These are phyloP conservation scores for Suillus cothurnatus DNA, from an alignment of 768 basidiomycete genomes.

Conservation along the genomic window DNA sequence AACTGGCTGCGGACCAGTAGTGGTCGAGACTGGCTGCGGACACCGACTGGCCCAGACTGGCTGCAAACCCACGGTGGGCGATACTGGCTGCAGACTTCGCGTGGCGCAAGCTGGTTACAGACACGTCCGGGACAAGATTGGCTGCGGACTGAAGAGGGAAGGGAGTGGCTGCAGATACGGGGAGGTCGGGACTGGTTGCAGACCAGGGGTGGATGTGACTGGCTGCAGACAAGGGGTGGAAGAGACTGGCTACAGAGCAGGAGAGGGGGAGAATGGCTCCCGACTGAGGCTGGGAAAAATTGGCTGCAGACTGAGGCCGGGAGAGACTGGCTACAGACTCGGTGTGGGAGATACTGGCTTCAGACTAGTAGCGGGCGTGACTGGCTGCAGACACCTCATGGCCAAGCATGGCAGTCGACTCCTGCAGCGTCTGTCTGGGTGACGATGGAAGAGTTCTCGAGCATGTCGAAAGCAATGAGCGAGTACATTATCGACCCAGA, in stretches of 20 bases:
- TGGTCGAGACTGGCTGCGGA: neutral
- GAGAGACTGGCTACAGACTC: neutral
- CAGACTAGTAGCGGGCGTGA: neutral
- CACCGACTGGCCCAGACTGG: neutral
- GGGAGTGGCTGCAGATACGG: neutral
- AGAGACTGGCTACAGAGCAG: no score
- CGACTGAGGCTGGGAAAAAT: no score
- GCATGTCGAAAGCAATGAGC: neutral
- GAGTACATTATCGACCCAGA: neutral
- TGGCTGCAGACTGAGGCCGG: no score
- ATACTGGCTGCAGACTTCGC: neutral
- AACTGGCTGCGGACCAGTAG: neutral
- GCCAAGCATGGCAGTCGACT: neutral
- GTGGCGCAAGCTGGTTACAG: neutral
- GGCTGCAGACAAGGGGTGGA: neutral
- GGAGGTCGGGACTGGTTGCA: neutral
- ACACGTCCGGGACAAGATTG: neutral
- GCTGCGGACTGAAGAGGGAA: neutral
- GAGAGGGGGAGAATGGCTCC: no score
- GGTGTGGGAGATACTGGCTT: neutral
- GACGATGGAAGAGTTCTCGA: neutral
- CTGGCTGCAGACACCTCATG: neutral
- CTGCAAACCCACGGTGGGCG: neutral
- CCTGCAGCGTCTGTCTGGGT: neutral
- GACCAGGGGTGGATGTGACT: neutral